Base-by-base conservation (phyloP, 257 asterid genomes). In the Craterostigma plantagineum region DNA sequence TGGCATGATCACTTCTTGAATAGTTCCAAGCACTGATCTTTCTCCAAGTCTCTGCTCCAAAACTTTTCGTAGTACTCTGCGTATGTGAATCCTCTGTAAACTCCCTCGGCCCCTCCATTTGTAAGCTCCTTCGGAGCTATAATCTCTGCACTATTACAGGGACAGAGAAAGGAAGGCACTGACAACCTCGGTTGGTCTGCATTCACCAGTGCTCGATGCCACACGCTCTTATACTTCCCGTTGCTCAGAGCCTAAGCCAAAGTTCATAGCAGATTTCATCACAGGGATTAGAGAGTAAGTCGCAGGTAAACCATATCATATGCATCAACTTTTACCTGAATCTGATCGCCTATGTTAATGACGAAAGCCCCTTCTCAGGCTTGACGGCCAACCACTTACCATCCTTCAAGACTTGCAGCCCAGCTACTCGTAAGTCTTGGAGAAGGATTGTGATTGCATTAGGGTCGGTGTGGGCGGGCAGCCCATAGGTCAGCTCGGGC, bases 121-220 rank as follows among this genome's bases (percentile, higher is more conserved):
- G 65, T 57, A 10, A 81, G 91, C 9, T 51, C 61, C 53, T 62
- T 64, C 1, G 97, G 97, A 5, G 94, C 80, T 7, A 83, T 77
- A 3, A 86, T 68, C 14, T 60, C 18, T 1, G 97, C 76, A 0
- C 50, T 50, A 40, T 86, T 67, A 7, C 81, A 65, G 0, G 97
- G 97, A 54, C 94, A 81, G 16, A 86, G 84, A 63, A 86, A 81
- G 1, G 97, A 86, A 46, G 94, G 94, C 27, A 86, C 63, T 0
- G 97, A 86, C 37, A 86, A 57, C 27, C 96, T 62, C 17, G 81
- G 43, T n/a, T 48, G 60, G 18, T 76, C 71, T 0, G 81, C 59
- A 51, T 86, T 86, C 11, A 86, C 96, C 0, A 76, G 53, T 2
- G 94, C 97, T 33, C 97, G 65, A 45, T 86, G 97, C 92, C 97